Conservation (phyloP, 108 stramenopile species). For the Mediolabrus comicus region DNA sequence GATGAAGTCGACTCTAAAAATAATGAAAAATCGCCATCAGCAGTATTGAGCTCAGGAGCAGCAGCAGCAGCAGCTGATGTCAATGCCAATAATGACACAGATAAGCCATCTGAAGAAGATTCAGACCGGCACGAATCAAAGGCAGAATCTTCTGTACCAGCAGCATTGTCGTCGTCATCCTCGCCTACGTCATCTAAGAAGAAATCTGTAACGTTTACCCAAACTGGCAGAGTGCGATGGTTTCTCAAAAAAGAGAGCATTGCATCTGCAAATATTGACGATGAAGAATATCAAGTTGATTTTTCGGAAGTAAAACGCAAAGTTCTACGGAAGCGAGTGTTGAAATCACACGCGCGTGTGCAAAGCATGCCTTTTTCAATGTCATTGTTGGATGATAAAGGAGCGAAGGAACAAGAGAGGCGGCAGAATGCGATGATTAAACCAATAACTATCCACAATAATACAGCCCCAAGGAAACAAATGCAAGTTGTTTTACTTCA, state of each 20-base stretch:
- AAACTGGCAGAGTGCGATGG: background rate
- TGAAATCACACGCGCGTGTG: background rate
- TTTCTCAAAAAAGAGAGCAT: background rate
- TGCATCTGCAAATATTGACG: background rate
- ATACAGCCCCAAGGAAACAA: background rate
- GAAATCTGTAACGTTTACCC: background rate
- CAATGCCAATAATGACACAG: no score
- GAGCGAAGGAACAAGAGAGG: background rate
- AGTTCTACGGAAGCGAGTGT: background rate
- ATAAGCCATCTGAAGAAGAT: no score
- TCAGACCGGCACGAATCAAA: no score
- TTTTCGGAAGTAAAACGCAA: background rate
- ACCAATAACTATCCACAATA: background rate
- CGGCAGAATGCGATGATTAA: background rate
- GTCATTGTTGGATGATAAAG: background rate
- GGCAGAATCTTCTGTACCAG: background rate
- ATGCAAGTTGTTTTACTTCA: constrained; percentile 38
- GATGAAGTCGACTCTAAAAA: no score
- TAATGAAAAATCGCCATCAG: no score
- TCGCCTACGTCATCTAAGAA: no score
- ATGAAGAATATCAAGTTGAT: background rate
- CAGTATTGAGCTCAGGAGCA: no score
- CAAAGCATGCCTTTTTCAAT: background rate
- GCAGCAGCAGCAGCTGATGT: no score
- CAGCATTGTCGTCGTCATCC: background rate